phyloP scores from a whole-genome alignment of 129 eudicot species.

The Kitagawia praeruptora region DNA sequence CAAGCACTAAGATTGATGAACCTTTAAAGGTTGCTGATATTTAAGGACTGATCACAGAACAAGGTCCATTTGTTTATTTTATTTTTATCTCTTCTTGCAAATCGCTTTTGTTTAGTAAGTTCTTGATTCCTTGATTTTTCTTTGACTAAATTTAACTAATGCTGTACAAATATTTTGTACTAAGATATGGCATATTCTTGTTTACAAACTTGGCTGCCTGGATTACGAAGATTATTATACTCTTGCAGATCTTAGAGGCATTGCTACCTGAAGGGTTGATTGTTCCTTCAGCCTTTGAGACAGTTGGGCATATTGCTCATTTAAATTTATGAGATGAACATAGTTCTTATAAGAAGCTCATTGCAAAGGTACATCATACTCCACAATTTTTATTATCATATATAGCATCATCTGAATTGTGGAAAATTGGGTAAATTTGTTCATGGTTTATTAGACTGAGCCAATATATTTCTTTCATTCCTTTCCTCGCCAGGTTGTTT shows the following conservation, averaged over 20 bases:
- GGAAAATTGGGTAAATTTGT: not conserved
- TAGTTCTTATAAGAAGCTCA: constrained; percentile 64
- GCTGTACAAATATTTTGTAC: too few species aligned
- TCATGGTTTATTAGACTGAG: not conserved
- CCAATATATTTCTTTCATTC: not conserved
- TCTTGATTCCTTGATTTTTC: not conserved
- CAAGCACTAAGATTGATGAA: too few species aligned
- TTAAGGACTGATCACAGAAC: not conserved
- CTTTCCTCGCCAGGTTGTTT: constrained; percentile 47
- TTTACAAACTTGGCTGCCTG: not conserved
- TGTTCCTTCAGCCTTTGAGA: constrained; percentile 83
- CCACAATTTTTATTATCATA: not conserved
- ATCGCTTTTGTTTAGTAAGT: not conserved
- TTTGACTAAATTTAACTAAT: not conserved
- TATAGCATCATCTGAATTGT: not conserved
- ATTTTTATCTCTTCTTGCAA: not conserved
- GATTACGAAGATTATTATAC: not conserved
- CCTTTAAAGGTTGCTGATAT: constrained; percentile 28
- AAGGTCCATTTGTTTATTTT: not conserved
- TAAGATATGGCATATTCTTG: not conserved
- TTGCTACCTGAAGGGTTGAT: constrained; percentile 68
- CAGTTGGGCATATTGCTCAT: constrained; percentile 92
- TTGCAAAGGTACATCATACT: constrained; percentile 64
- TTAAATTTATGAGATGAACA: constrained; percentile 72
- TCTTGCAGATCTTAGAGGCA: constrained; percentile 66